Percentiles rank a stretch among this genome's conserved stretches.
phyloP scores from a whole-genome alignment of 768 basidiomycete species.

The Lentinula raphanica region DNA sequence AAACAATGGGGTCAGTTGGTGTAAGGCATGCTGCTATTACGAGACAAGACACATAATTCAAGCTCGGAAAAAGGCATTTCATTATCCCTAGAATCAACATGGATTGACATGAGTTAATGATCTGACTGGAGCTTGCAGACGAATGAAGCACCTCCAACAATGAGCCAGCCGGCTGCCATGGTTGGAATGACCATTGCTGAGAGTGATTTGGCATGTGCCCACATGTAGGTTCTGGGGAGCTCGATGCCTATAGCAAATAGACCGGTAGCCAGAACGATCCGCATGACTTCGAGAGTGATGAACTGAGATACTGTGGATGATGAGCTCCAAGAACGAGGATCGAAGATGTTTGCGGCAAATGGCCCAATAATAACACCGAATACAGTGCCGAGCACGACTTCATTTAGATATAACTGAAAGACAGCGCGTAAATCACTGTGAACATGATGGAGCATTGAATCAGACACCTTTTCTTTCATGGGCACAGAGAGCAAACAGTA shows the following conservation, averaged over 20 bases:
- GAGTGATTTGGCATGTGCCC: constrained; percentile 68
- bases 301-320: constrained; percentile 37
- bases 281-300: constrained; percentile 84
- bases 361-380: constrained; percentile 65
- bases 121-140: not conserved
- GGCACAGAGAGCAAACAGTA: constrained; percentile 82
- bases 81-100: constrained; percentile 55
- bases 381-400: constrained; percentile 86
- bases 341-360: constrained; percentile 61
- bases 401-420: constrained; percentile 78
- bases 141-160: constrained; percentile 51
- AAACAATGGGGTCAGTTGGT: constrained; percentile 93
- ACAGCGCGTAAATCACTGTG: not conserved
- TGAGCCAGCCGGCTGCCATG: constrained; percentile 82
- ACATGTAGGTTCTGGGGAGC: constrained; percentile 81
- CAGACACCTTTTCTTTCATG: constrained; percentile 69
- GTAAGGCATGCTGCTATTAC: constrained; percentile 88
- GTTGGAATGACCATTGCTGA: constrained; percentile 72
- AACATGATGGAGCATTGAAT: not conserved
- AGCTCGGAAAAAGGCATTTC: constrained; percentile 61
- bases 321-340: constrained; percentile 71
- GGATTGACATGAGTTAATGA: too few relatives aligned
- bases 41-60: constrained; percentile 71
- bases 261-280: constrained; percentile 84
- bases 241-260: constrained; percentile 96